Evolutionary conservation across 495 filamentous ascomycete genomes (phyloP).

Genomic region (Tuber magnatum): DNA sequence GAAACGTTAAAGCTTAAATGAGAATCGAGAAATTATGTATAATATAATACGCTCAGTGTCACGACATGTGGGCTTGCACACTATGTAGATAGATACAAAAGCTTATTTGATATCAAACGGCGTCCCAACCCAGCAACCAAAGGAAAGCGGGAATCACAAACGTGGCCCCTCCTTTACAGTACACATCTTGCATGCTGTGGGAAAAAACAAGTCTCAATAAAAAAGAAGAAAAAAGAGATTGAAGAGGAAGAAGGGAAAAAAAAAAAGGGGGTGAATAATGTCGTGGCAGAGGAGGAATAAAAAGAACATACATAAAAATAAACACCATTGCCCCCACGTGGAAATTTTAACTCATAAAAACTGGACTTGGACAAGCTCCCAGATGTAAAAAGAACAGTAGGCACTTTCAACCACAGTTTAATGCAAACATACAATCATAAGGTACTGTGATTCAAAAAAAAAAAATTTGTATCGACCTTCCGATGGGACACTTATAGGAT

Average conservation of each 20-base stretch:
- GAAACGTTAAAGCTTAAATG: constrained; percentile 25
- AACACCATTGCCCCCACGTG: constrained; percentile 36
- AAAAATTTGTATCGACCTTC: constrained; percentile 1
- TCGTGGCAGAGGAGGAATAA: constrained; percentile 18
- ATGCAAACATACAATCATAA: constrained; percentile 6
- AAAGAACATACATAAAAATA: constrained; percentile 22
- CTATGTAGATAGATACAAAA: constrained; percentile 12
- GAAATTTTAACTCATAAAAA: constrained; percentile 33
- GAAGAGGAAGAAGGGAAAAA: constrained; percentile 10
- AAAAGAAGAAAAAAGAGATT: constrained; percentile 27
- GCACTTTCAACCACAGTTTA: neutral
- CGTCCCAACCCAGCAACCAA: neutral
- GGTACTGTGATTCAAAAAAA: neutral
- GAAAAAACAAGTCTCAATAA: constrained; percentile 20
- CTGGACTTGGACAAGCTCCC: constrained; percentile 18
- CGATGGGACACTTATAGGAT: constrained; percentile 22
- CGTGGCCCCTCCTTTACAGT: neutral
- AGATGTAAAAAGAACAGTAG: neutral
- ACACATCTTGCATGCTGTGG: constrained; percentile 7
- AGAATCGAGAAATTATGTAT: constrained; percentile 11
- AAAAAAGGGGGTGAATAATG: constrained; percentile 22
- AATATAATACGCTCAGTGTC: constrained; percentile 21
- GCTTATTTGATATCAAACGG: constrained; percentile 5
- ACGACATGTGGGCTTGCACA: constrained; percentile 6
- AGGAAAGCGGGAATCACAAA: neutral